phyloP scores from a whole-genome alignment of 2,329 filamentous ascomycete genomes.

The Aspergillus novofumigatus region DNA sequence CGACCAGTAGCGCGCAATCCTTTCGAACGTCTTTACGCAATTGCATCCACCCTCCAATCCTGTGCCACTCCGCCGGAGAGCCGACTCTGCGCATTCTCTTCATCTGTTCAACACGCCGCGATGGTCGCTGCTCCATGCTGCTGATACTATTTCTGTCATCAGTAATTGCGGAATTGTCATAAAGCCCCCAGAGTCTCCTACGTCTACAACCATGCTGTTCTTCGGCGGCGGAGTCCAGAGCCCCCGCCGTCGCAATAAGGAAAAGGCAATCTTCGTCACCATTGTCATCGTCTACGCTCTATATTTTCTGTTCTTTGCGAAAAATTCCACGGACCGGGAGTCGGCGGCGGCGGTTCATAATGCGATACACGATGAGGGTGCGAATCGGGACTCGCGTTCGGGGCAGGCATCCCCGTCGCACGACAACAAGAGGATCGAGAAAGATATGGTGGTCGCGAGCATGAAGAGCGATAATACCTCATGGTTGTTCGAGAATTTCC shows the following conservation, averaged over 20 bases:
- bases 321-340: conserved; percentile 10
- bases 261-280: conserved; percentile 32
- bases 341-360: conserved; percentile 8
- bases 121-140: neutral
- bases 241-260: conserved; percentile 31
- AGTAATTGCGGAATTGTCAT: neutral
- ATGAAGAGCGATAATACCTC: conserved; percentile 37
- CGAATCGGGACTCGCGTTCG: conserved; percentile 12
- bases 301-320: conserved; percentile 31
- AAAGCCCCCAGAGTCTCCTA: neutral
- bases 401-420: conserved; percentile 16
- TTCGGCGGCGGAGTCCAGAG: conserved; percentile 30
- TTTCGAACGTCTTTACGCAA: neutral
- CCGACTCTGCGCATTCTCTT: neutral
- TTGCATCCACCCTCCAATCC: neutral
- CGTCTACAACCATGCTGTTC: conserved; percentile 43
- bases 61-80: neutral
- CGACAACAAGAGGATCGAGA: conserved; percentile 16
- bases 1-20: neutral
- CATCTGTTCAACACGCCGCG: neutral
- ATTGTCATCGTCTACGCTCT: conserved; percentile 30
- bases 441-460: conserved; percentile 38
- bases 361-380: conserved; percentile 5
- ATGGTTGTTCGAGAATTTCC: conserved; percentile 37
- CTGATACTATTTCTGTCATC: neutral